phyloP scores from a whole-genome alignment of 768 basidiomycete species.

The Tylopilus subfusipes region DNA sequence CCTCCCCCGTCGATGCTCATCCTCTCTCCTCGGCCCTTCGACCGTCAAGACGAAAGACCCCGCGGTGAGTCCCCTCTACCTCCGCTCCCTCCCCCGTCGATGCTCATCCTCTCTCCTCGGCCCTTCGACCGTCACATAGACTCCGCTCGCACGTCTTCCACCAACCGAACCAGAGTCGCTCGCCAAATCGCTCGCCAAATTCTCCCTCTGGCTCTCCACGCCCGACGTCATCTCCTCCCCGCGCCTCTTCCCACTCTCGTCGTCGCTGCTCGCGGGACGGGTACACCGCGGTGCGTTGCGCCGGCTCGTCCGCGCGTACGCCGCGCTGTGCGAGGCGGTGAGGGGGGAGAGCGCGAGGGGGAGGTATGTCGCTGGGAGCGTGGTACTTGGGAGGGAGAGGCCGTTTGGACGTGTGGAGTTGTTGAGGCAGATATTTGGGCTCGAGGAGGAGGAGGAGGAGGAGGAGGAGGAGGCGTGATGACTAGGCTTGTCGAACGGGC shows the following conservation, averaged over 20 bases:
- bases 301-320: slow-evolving; percentile 68
- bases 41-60: too few species aligned
- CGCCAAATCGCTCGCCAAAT: slow-evolving; percentile 57
- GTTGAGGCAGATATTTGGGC: slow-evolving; percentile 75
- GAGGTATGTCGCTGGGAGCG: slow-evolving; percentile 87
- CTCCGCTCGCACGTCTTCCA: slow-evolving; percentile 70
- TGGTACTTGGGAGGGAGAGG: slow-evolving; percentile 75
- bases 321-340: slow-evolving; percentile 70
- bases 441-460: slow-evolving; percentile 54
- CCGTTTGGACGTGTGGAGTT: slow-evolving; percentile 78
- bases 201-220: slow-evolving; percentile 83
- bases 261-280: slow-evolving; percentile 57
- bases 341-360: slow-evolving; percentile 53
- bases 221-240: slow-evolving; percentile 79
- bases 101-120: background rate
- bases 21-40: background rate
- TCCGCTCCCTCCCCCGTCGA: background rate
- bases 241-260: slow-evolving; percentile 69
- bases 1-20: background rate
- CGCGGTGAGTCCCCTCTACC: too few species aligned
- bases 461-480: background rate
- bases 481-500: too few species aligned
- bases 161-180: slow-evolving; percentile 62
- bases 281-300: slow-evolving; percentile 77
- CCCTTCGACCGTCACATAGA: slow-evolving; percentile 32